Percentiles rank a stretch among this genome's conserved stretches.
Conservation (phyloP, 495 filamentous ascomycete species). For the Trichocladium antarcticum region DNA sequence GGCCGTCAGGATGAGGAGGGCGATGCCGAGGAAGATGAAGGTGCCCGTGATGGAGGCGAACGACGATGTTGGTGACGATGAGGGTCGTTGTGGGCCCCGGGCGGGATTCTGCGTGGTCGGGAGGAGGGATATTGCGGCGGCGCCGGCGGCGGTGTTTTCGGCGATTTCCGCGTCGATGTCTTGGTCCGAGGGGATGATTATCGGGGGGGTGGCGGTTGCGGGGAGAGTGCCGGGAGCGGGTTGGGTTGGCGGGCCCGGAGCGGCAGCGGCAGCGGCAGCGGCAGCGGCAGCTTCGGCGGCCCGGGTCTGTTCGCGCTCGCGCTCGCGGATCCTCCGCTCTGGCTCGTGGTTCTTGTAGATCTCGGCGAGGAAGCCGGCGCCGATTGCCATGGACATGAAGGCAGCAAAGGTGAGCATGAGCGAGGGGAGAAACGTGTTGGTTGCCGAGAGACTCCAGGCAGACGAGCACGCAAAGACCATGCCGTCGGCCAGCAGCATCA, state of each 20-base stretch:
- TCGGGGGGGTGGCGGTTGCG: constrained; percentile 51
- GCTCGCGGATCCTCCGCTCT: constrained; percentile 27
- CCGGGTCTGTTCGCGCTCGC: constrained; percentile 28
- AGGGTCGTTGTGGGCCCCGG: constrained; percentile 24
- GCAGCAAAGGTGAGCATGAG: constrained; percentile 65
- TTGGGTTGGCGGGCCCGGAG: constrained; percentile 24
- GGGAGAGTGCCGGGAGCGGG: constrained; percentile 44
- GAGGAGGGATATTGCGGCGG: constrained; percentile 16
- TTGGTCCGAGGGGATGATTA: constrained; percentile 80
- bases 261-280: too few species aligned
- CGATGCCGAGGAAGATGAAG: constrained; percentile 62
- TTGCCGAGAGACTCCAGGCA: constrained; percentile 52
- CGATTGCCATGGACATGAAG: constrained; percentile 50
- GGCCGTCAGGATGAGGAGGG: constrained; percentile 60
- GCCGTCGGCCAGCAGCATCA: constrained; percentile 81
- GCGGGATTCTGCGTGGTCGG: not conserved
- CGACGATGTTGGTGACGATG: constrained; percentile 20
- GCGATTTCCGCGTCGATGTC: constrained; percentile 53
- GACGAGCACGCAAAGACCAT: constrained; percentile 49
- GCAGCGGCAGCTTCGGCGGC: too few species aligned
- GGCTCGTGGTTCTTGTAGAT: constrained; percentile 82
- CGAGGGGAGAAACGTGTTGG: constrained; percentile 55
- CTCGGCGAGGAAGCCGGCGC: constrained; percentile 76
- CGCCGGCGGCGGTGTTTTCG: constrained; percentile 31
- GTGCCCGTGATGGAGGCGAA: constrained; percentile 70